These are phyloP conservation scores for Cladosporium sp. DNA, from an alignment of 2,329 filamentous ascomycete species.

Conservation along the genomic window DNA sequence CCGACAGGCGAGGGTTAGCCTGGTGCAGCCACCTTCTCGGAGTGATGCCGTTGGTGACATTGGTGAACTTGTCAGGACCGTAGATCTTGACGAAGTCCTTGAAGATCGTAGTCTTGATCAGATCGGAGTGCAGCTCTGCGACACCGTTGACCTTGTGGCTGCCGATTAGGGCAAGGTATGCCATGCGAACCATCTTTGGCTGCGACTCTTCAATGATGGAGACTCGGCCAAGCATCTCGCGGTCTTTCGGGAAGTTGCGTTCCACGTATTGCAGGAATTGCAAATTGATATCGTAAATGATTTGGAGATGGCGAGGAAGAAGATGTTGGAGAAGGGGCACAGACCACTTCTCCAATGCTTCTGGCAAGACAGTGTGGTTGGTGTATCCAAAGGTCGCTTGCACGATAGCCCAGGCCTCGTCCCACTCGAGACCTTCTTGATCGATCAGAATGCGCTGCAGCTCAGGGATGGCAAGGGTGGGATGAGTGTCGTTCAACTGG, in stretches of 20 bases:
- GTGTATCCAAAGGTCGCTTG: slow-evolving; percentile 81
- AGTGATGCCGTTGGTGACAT: slow-evolving; percentile 97
- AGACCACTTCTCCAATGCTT: slow-evolving; percentile 97
- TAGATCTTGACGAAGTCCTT: slow-evolving; percentile 97
- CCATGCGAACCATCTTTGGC: slow-evolving; percentile 98
- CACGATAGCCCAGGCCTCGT: slow-evolving; percentile 75
- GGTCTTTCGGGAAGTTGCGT: slow-evolving; percentile 81
- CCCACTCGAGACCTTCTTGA: slow-evolving; percentile 86
- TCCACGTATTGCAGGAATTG: slow-evolving; percentile 89
- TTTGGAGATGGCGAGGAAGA: slow-evolving; percentile 87
- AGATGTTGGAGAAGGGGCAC: slow-evolving; percentile 88
- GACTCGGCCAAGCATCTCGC: slow-evolving; percentile 78
- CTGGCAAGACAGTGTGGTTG: slow-evolving; percentile 95
- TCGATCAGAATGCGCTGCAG: slow-evolving; percentile 89
- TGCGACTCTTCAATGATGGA: slow-evolving; percentile 97
- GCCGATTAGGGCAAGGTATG: slow-evolving; percentile 86
- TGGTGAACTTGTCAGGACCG: slow-evolving; percentile 95
- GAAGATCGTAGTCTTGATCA: slow-evolving; percentile 99
- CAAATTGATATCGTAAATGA: slow-evolving; percentile 97
- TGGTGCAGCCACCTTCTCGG: slow-evolving; percentile 95
- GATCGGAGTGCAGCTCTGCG: slow-evolving; percentile 91
- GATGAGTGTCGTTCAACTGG: slow-evolving; percentile 88
- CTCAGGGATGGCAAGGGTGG: slow-evolving; percentile 92
- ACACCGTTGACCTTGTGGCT: slow-evolving; percentile 99
- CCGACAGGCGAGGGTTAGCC: slow-evolving; percentile 87